phyloP scores from a whole-genome alignment of 495 filamentous ascomycete genomes.

The Rusavskia elegans region DNA sequence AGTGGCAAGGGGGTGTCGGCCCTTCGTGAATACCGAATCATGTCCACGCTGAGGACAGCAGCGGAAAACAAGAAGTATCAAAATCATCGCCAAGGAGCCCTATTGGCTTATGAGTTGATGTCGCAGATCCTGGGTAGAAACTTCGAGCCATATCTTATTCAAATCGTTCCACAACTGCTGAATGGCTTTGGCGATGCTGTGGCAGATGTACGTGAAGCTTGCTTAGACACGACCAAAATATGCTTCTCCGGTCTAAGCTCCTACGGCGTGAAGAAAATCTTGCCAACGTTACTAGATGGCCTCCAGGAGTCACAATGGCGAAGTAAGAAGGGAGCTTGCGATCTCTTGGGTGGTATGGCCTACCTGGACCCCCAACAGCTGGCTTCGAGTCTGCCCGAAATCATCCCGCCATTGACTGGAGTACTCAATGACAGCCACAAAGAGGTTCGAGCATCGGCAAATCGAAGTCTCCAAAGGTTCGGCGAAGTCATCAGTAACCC shows the following conservation, averaged over 20 bases:
- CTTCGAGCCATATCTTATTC: constrained; percentile 93
- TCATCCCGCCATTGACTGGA: constrained; percentile 85
- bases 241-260: constrained; percentile 89
- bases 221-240: constrained; percentile 81
- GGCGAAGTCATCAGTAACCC: constrained; percentile 97
- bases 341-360: constrained; percentile 92
- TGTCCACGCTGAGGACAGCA: constrained; percentile 59
- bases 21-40: constrained; percentile 69
- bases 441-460: constrained; percentile 80
- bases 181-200: constrained; percentile 77
- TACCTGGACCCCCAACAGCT: constrained; percentile 92
- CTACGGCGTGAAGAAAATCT: constrained; percentile 84
- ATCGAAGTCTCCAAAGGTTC: constrained; percentile 90
- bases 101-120: constrained; percentile 80
- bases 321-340: constrained; percentile 95
- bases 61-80: constrained; percentile 84
- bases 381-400: constrained; percentile 79
- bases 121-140: constrained; percentile 69
- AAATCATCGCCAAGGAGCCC: constrained; percentile 73
- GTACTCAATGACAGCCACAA: constrained; percentile 97
- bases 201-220: constrained; percentile 79
- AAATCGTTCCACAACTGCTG: constrained; percentile 83
- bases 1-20: constrained; percentile 71
- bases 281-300: constrained; percentile 83
- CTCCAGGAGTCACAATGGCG: constrained; percentile 93